Base-by-base conservation (phyloP, 1,284 basidiomycete species). In the Meira nashicola region DNA sequence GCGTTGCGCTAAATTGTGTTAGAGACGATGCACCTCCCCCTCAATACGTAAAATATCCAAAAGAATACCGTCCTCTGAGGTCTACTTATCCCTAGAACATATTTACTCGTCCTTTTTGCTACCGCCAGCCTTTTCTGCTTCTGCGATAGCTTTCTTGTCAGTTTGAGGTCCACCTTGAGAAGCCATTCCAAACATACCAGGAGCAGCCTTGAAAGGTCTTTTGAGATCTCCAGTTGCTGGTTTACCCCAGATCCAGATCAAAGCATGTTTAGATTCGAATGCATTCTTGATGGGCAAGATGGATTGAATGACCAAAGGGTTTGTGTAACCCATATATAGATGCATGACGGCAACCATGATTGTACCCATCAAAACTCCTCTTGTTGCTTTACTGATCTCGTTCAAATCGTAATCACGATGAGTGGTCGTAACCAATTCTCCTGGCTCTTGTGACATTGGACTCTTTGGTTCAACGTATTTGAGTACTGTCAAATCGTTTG, bases 401-500 rank as follows among this genome's bases (percentile, higher is more conserved):
- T 83, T 81, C 14, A 96, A 85, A 80, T 98, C 93, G 71, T 98
- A 98, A 78, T 97, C 94, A 59, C 86, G 84, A 61, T 92, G 86
- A 21, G 93, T 97, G 8, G 92, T 95, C n/a, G 89, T 91, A 28
- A 93, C 84, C 7, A 94, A 84, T 76, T 88, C 84, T 44, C 88
- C 87, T 21, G 86, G 84, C 60, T 89, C 87, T 64, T 85, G 80
- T 17, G 86, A 84, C 66, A 74, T 74, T 52, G 74, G 68, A 55
- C 60, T 68, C 57, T 77, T 79, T 17, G 83, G 82, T 67, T 83
- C 81, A 54, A 82, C 81, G 72, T 94, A 97, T 84, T 96, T 97
- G 73, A 97, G 83, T 39, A 95, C 90, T 2, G 91, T 92, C 78
- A 89, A 84, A 81, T 97, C 94, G 78, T 97, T 97, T 84, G 92